phyloP scores from a whole-genome alignment of 306 rosid genomes.

The Albizia julibrissin region DNA sequence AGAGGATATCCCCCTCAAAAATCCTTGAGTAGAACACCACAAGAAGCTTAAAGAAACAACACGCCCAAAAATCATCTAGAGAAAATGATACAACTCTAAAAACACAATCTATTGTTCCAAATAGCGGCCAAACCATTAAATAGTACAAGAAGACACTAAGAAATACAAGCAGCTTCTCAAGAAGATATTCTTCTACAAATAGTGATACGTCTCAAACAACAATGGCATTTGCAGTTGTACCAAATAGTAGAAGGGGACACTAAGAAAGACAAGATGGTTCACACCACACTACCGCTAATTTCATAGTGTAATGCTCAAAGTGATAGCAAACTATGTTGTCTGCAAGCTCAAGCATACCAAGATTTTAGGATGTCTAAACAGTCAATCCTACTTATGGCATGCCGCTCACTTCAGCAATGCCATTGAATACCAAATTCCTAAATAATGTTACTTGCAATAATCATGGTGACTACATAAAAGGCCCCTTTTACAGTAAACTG shows the following conservation, averaged over 20 bases:
- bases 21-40: neutral
- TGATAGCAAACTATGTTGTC: neutral
- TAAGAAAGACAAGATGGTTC: neutral
- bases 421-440: neutral
- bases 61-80: neutral
- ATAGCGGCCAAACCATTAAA: neutral
- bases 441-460: neutral
- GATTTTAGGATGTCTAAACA: neutral
- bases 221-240: neutral
- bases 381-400: neutral
- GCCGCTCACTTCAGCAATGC: neutral
- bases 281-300: neutral
- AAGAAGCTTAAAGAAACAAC: neutral
- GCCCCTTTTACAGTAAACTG: neutral
- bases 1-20: neutral
- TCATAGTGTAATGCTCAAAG: neutral
- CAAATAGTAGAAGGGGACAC: neutral
- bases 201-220: neutral
- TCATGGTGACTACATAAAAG: neutral
- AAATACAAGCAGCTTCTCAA: neutral
- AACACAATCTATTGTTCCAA: neutral
- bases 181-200: neutral
- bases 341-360: neutral
- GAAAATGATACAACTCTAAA: neutral
- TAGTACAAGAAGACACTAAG: neutral